Evolutionary conservation across 306 rosid genomes (phyloP).

Genomic region (Biancaea sappan): DNA sequence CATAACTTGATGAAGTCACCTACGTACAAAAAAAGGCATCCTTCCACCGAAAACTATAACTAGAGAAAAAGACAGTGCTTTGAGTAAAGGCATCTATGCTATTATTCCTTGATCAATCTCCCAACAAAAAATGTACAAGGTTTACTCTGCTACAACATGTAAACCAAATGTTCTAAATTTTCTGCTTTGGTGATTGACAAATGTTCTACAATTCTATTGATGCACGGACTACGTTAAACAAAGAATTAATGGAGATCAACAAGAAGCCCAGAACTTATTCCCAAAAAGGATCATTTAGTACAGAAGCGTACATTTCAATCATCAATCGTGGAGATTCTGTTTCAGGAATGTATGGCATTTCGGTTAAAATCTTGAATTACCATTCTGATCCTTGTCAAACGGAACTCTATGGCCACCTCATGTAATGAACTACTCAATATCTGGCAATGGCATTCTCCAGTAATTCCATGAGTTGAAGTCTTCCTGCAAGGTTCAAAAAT

Average conservation of each 20-base stretch:
- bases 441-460: constrained; percentile 83
- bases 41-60: not conserved
- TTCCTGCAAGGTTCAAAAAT: constrained; percentile 59
- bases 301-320: constrained; percentile 18
- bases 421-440: constrained; percentile 43
- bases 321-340: constrained; percentile 27
- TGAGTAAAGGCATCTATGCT: constrained; percentile 29
- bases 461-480: constrained; percentile 93
- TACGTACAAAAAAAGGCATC: not conserved
- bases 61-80: constrained; percentile 4
- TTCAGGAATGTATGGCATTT: constrained; percentile 10
- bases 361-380: constrained; percentile 9
- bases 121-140: constrained; percentile 37
- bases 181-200: not conserved
- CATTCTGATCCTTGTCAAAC: constrained; percentile 30
- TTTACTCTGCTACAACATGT: constrained; percentile 25
- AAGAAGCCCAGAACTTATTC: constrained; percentile 29
- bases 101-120: constrained; percentile 40
- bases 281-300: constrained; percentile 23
- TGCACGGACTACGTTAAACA: constrained; percentile 32
- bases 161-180: constrained; percentile 14
- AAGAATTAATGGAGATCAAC: constrained; percentile 31
- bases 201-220: constrained; percentile 29
- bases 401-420: not conserved
- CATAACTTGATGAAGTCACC: not conserved